These are phyloP conservation scores for Linderniella brevidens DNA, from an alignment of 257 asterid genomes.

Conservation along the genomic window DNA sequence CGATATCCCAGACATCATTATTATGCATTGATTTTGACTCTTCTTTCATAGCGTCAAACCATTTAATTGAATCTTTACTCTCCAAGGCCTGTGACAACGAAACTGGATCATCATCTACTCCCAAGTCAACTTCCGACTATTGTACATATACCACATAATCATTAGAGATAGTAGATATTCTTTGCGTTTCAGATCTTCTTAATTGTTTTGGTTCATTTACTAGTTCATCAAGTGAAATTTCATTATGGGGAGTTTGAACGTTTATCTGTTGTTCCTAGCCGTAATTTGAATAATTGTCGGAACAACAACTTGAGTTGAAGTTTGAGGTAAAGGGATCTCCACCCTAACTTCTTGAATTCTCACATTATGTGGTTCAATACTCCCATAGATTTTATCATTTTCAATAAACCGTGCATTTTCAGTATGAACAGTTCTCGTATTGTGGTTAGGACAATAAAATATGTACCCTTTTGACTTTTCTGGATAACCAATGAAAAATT, in stretches of 20 bases:
- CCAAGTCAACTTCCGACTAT: background rate
- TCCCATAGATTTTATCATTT: too few relatives aligned
- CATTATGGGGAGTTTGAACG: too few relatives aligned
- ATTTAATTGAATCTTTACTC: background rate
- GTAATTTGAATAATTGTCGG: too few relatives aligned
- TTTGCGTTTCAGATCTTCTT: background rate
- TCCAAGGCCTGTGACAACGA: background rate
- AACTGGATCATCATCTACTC: background rate
- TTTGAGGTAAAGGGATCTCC: too few relatives aligned
- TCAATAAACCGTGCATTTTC: too few relatives aligned
- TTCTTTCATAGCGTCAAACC: background rate
- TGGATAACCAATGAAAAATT: background rate
- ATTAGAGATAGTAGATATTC: conserved; percentile 3
- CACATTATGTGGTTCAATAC: too few relatives aligned
- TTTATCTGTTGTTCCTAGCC: too few relatives aligned
- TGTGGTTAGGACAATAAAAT: too few relatives aligned
- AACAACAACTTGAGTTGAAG: too few relatives aligned
- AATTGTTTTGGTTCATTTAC: background rate
- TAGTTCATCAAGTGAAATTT: too few relatives aligned
- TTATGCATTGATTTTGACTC: background rate
- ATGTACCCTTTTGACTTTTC: background rate
- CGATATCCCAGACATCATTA: background rate
- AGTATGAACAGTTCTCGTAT: too few relatives aligned
- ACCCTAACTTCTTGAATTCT: too few relatives aligned
- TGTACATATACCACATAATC: background rate